Percentiles rank a stretch among this genome's conserved stretches.
Evolutionary conservation across 2,329 filamentous ascomycete species (phyloP).

Genomic region (Fusarium sp.): DNA sequence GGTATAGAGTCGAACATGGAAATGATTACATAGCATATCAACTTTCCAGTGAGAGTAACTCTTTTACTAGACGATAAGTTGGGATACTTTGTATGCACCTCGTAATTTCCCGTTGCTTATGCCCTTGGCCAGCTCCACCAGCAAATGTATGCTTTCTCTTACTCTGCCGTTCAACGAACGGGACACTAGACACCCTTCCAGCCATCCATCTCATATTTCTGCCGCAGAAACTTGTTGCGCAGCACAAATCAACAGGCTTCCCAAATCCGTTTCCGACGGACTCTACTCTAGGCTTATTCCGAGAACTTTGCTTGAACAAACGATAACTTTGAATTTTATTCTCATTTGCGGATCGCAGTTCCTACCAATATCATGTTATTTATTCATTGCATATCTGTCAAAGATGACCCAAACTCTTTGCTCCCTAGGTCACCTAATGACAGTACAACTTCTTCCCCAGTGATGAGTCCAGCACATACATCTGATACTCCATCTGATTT

Average conservation of each 20-base stretch:
- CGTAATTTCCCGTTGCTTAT: not conserved
- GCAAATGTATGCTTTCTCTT: constrained; percentile 3
- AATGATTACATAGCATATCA: not conserved
- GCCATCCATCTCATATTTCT: constrained; percentile 2
- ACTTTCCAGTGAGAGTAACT: not conserved
- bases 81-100: not conserved
- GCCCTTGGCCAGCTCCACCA: constrained; percentile 3
- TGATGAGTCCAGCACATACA: not conserved
- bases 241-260: constrained; percentile 4
- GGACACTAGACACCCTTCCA: not conserved
- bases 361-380: not conserved
- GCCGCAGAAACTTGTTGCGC: not conserved
- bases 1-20: not conserved
- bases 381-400: not conserved
- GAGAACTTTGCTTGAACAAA: not conserved
- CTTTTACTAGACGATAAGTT: not conserved
- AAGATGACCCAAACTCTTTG: not conserved
- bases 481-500: not conserved
- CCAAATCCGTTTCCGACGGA: not conserved
- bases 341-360: not conserved
- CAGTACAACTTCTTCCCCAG: not conserved
- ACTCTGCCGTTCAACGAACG: not conserved
- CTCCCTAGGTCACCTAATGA: not conserved
- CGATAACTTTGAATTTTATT: not conserved
- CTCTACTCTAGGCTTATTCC: not conserved